Base-by-base conservation (phyloP, 2,329 filamentous ascomycete species). In the Stylonectria norvegica region DNA sequence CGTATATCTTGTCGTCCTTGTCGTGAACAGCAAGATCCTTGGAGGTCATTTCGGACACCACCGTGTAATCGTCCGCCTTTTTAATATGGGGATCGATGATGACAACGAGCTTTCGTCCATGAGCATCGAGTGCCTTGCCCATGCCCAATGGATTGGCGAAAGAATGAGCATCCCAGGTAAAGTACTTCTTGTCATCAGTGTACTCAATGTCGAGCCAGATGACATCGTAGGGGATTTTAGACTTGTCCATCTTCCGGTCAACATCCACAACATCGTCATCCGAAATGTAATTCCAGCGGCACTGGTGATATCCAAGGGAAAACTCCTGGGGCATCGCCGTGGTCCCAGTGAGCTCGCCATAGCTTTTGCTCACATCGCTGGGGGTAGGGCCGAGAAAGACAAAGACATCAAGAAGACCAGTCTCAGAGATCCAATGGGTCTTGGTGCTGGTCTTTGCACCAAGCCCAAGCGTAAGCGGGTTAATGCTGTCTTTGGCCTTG, bases 181-280 rank as follows among this genome's bases (percentile, higher is more conserved):
- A 98, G 71, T 98, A 98, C 69, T 95, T 94, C 68, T 93, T 91
- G 64, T 86, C 89, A 45, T 98, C 87, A 0, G 90, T 94, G 65
- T 97, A 98, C 68, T 98, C 93, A 52, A 98, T 88, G 57, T 98
- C 93, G 14, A 98, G 81, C 93, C 93, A 98, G 57, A 98, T 98
- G 49, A 97, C 87, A 66, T 98, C 93, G 69, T 97, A 98, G 0
- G 93, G 93, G 39, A 98, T 96, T 61, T 88, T 84, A 67, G 83
- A 81, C 69, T 93, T 94, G 70, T 97, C 90, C 71, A 98, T 95
- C 63, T 94, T 95, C 50, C 86, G 83, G 62, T 97, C 90, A 29
- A 98, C 91, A 58, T 97, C 90, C 64, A 87, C 94, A 43, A 98
- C 90, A 66, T 98, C 93, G 50, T 96, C 89, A 56, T 96, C 91